Evolutionary conservation across 371 early-diverging fungal species (phyloP), one percentile per base, ranked within the genome.

Genomic region (Mortierella polycephala): DNA sequence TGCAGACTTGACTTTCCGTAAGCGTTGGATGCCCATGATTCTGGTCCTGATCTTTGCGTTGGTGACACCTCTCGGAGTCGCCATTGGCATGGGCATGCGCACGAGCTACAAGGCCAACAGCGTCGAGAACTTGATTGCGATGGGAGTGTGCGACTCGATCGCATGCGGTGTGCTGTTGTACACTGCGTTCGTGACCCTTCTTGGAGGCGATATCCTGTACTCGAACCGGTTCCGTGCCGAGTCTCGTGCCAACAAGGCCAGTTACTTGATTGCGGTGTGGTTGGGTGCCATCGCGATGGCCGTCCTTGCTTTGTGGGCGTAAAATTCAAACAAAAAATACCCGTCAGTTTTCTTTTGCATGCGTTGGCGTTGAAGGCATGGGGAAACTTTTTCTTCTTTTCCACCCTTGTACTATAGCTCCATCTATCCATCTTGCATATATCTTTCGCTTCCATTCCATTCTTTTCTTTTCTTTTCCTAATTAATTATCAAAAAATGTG

Each of bases 101-200:
- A 71, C 85, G 42, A 67, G 85, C 10, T 92, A 90, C 81, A 85
- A 88, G 52, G 83, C 82, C 9, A 85, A 85, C 67, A 86, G 88
- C 41, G 76, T 81, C 3, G 75, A 87, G 5, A 79, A 88, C 14
- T 67, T 95, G 23, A 82, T 95, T 10, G 71, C 86, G 20, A 89
- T 88, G 69, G 96, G 95, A 46, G 86, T 94, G 53, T 83, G 94
- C 45, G 91, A 94, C 73, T 86, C 94, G 37, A 73, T 94, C 7
- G 87, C 91, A 12, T 92, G 92, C 20, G 96, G 96, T 54, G 93
- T 96, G 42, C 81, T 96, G 37, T 66, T 95, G 12, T 95, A 95
- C 85, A 87, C 88, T 39, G 90, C 90, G 14, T 89, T 90, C 46
- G 90, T 92, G n/a, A 90, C 91, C 7, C 82, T 96, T 30, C 81